Conservation (phyloP, 441 rosid genomes). For the Hura crepitans region DNA sequence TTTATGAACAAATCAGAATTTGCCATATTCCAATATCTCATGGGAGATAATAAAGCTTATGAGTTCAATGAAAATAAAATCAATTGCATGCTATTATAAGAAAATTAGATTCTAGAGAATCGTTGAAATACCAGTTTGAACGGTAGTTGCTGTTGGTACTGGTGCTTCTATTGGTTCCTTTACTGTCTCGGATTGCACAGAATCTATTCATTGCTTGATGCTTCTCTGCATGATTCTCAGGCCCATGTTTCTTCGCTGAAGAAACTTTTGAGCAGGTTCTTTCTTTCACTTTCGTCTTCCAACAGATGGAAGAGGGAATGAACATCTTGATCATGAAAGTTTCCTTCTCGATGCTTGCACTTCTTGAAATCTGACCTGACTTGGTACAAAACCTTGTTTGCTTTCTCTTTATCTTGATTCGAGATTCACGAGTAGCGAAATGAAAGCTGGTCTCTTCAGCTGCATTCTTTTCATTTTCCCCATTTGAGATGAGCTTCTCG, state of each 20-base stretch:
- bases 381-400: conserved; percentile 4
- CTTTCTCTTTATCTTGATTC: conserved; percentile 17
- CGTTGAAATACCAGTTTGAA: conserved; percentile 23
- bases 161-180: conserved; percentile 7
- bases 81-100: not conserved
- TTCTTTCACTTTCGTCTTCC: conserved; percentile 24
- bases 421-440: not conserved
- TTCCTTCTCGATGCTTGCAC: conserved; percentile 38
- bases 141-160: conserved; percentile 11
- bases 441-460: conserved; percentile 12
- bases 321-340: conserved; percentile 43
- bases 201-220: conserved; percentile 26
- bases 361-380: conserved; percentile 27
- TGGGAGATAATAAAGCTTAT: not conserved
- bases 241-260: conserved; percentile 20
- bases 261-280: conserved; percentile 23
- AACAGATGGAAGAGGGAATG: conserved; percentile 31
- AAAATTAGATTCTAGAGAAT: no score
- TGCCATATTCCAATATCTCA: no score
- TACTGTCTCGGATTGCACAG: conserved; percentile 8
- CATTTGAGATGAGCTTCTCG: conserved; percentile 7
- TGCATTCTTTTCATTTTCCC: not conserved
- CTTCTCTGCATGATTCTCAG: conserved; percentile 16
- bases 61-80: not conserved
- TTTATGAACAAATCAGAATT: no score